Conservation (phyloP, 2,329 filamentous ascomycete genomes). For the Pyrenophora tritici-repentis region DNA sequence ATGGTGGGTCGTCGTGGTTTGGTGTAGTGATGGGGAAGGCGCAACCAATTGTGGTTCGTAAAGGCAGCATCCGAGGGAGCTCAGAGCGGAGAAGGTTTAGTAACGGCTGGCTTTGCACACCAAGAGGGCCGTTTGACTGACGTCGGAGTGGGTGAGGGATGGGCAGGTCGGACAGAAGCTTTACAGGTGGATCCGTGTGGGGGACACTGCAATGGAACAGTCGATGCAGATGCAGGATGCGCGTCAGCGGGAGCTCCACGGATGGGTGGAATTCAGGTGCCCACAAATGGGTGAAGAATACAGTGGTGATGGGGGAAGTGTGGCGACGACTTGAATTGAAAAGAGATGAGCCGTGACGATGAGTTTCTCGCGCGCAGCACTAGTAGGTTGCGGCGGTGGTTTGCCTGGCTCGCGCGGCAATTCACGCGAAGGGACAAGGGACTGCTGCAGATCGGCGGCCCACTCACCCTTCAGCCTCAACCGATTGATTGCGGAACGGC, state of each 20-base stretch:
- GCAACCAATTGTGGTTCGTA: constrained; percentile 40
- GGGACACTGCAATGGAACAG: constrained; percentile 35
- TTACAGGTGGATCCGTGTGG: constrained; percentile 44
- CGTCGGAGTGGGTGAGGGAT: constrained; percentile 32
- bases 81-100: constrained; percentile 28
- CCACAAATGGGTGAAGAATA: constrained; percentile 22
- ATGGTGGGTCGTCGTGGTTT: constrained; percentile 12
- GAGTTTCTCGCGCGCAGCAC: constrained; percentile 18
- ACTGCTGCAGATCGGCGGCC: constrained; percentile 43
- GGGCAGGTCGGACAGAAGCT: constrained; percentile 33
- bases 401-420: constrained; percentile 39
- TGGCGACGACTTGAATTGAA: constrained; percentile 22
- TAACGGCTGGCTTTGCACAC: constrained; percentile 30
- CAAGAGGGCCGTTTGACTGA: constrained; percentile 31
- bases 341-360: constrained; percentile 22
- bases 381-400: constrained; percentile 26
- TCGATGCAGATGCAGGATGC: no score
- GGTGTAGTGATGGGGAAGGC: constrained; percentile 26
- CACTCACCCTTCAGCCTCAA: constrained; percentile 45
- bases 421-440: constrained; percentile 42
- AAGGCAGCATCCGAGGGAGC: constrained; percentile 40
- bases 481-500: constrained; percentile 40
- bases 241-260: constrained; percentile 30
- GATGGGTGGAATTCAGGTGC: constrained; percentile 24
- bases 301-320: constrained; percentile 14